Evolutionary conservation across 2,329 filamentous ascomycete species (phyloP).

Genomic region (Colletotrichum viniferum): DNA sequence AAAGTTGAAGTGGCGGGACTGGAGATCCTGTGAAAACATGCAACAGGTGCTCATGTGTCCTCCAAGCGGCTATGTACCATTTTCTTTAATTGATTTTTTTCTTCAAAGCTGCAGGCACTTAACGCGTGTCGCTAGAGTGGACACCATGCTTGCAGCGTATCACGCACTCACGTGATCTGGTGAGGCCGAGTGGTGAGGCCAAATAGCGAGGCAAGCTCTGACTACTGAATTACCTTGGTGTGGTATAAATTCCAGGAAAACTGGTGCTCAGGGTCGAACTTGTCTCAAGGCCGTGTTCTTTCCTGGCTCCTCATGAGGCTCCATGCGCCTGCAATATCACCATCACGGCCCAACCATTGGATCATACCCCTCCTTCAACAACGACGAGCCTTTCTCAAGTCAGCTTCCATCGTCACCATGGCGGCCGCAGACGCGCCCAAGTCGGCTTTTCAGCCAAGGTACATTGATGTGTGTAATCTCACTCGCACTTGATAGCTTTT

Average conservation of each 20-base stretch:
- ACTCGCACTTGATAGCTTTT: not conserved
- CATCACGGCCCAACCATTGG: not conserved
- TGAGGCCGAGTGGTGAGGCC: not conserved
- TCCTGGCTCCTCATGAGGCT: not conserved
- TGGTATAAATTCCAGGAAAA: not conserved
- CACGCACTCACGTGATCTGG: conserved; percentile 15
- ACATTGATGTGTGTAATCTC: conserved; percentile 61
- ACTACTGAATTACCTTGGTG: not conserved
- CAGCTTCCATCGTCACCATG: not conserved
- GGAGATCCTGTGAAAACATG: not conserved
- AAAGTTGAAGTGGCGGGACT: not conserved
- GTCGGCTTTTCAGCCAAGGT: conserved; percentile 52
- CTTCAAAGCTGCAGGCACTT: not conserved
- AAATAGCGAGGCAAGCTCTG: not conserved
- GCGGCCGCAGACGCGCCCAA: conserved; percentile 3
- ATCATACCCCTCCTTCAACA: not conserved
- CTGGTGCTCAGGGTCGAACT: not conserved
- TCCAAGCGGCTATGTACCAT: not conserved
- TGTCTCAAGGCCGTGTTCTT: not conserved
- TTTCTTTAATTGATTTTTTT: conserved; percentile 6
- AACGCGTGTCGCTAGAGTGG: conserved; percentile 1
- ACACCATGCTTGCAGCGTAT: not conserved
- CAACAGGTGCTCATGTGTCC: not conserved
- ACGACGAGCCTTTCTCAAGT: not conserved
- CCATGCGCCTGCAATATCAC: not conserved